Conservation (phyloP, 164 flowering plant species). For the Kalanchoe fedtschenkoi region DNA sequence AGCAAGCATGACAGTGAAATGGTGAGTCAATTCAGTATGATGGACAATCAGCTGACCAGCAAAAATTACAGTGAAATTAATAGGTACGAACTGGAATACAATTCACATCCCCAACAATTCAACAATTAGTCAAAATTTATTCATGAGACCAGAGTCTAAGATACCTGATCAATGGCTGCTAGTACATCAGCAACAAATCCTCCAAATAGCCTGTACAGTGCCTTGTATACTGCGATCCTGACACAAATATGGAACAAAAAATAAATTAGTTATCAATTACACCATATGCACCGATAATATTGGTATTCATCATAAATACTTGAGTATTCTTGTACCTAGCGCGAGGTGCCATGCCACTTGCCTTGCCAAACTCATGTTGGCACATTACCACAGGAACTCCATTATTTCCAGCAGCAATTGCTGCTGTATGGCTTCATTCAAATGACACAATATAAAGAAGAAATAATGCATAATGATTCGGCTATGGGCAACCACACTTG, state of each 20-base stretch:
- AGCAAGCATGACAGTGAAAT: not conserved
- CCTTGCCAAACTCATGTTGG: conserved; percentile 89
- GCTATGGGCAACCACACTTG: not conserved
- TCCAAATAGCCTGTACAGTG: conserved; percentile 91
- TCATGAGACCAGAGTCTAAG: not conserved
- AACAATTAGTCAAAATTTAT: not conserved
- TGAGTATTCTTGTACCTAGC: conserved; percentile 50
- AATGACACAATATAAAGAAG: not conserved
- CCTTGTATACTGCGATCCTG: conserved; percentile 98
- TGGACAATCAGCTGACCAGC: too few species aligned
- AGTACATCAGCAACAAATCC: conserved; percentile 97
- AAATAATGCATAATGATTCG: not conserved
- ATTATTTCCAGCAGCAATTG: conserved; percentile 98
- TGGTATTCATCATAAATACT: not conserved
- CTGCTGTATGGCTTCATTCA: conserved; percentile 81
- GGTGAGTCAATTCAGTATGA: not conserved
- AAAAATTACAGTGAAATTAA: too few species aligned
- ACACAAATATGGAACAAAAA: not conserved
- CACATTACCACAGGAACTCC: conserved; percentile 86
- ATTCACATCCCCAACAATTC: not conserved
- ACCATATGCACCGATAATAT: not conserved
- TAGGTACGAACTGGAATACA: too few species aligned
- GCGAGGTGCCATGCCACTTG: conserved; percentile 99
- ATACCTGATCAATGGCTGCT: conserved; percentile 97
- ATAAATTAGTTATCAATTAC: not conserved